phyloP scores from a whole-genome alignment of 805 yeast species.

The Cyberlindnera mrakii region DNA sequence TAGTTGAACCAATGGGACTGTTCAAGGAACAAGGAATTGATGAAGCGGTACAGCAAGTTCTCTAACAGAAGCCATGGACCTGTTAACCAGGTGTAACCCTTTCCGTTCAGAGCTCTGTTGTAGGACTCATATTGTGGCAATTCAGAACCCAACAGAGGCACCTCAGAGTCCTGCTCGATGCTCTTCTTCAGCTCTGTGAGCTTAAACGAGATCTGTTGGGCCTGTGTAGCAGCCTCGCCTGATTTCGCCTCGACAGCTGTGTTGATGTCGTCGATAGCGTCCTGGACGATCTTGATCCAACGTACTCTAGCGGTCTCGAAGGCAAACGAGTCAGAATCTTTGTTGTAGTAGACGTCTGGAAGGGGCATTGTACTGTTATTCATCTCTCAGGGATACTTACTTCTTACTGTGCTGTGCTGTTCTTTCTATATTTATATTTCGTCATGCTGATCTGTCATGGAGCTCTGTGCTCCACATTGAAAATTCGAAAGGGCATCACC shows the following conservation, averaged over 20 bases:
- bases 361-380: slow-evolving; percentile 3
- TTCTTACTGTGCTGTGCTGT: no score
- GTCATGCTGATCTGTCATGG: no score
- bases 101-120: slow-evolving; percentile 44
- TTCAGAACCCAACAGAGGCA: slow-evolving; percentile 37
- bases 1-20: slow-evolving; percentile 39
- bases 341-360: slow-evolving; percentile 47
- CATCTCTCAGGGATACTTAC: no score
- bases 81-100: slow-evolving; percentile 56
- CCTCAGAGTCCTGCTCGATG: slow-evolving; percentile 34
- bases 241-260: slow-evolving; percentile 25
- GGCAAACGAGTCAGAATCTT: slow-evolving; percentile 76
- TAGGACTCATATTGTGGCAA: slow-evolving; percentile 44
- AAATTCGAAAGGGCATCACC: no score
- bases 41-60: slow-evolving; percentile 71
- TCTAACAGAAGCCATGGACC: slow-evolving; percentile 93
- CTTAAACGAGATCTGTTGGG: slow-evolving; percentile 34
- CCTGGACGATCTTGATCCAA: slow-evolving; percentile 81
- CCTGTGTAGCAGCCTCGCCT: slow-evolving; percentile 35
- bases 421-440: no score
- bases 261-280: slow-evolving; percentile 57
- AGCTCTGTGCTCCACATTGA: no score
- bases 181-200: slow-evolving; percentile 40
- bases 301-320: slow-evolving; percentile 68
- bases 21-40: slow-evolving; percentile 40